Conservation (phyloP, 768 basidiomycete species). For the Paxillus ammoniavirescens region DNA sequence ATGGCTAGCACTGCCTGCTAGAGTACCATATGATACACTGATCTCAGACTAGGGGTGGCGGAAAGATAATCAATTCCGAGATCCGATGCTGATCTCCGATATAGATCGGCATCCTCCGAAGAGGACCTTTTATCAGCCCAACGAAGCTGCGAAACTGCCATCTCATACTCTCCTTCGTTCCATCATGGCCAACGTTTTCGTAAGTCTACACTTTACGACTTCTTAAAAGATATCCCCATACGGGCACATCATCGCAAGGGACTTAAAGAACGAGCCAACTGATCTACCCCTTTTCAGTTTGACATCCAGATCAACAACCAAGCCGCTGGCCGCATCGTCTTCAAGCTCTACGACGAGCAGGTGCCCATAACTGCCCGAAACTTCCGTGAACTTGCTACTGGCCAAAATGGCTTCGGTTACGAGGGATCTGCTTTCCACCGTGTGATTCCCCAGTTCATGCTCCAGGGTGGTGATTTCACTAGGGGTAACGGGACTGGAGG, state of each 20-base stretch:
- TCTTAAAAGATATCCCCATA: background rate
- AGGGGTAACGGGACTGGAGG: constrained; percentile 69
- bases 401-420: constrained; percentile 75
- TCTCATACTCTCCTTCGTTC: constrained; percentile 5
- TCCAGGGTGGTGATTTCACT: constrained; percentile 91
- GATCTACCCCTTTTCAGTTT: constrained; percentile 45
- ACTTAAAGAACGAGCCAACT: background rate
- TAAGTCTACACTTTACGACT: constrained; percentile 3
- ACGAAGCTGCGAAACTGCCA: background rate
- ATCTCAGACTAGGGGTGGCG: too few species aligned
- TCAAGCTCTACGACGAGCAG: constrained; percentile 82
- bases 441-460: constrained; percentile 82
- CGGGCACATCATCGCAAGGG: background rate
- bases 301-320: constrained; percentile 52
- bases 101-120: constrained; percentile 18
- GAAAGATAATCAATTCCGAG: constrained; percentile 10
- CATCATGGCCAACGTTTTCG: constrained; percentile 19
- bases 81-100: constrained; percentile 13
- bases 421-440: constrained; percentile 70
- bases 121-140: constrained; percentile 10
- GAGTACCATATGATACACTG: too few species aligned
- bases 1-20: background rate
- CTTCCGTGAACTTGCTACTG: constrained; percentile 88
- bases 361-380: constrained; percentile 76
- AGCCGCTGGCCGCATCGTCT: constrained; percentile 58